Evolutionary conservation across 1,284 basidiomycete species (phyloP).

Genomic region (Cutaneotrichosporon sp.): DNA sequence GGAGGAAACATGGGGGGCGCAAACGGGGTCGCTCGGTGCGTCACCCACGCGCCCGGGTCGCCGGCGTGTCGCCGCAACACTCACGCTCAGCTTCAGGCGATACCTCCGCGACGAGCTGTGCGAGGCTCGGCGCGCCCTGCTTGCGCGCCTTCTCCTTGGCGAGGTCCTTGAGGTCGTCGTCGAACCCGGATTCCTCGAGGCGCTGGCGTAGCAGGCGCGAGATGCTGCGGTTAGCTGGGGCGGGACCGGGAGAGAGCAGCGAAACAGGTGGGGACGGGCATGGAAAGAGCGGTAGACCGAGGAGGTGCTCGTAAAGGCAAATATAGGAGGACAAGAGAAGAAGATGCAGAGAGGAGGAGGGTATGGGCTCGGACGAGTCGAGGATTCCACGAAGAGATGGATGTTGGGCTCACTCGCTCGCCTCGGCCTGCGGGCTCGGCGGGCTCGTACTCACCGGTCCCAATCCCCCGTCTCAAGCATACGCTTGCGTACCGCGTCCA

Average conservation of each 20-base stretch:
- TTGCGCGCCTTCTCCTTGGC: conserved; percentile 40
- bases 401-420: too few species aligned
- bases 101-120: conserved; percentile 31
- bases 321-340: neutral
- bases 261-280: neutral
- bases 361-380: too few species aligned
- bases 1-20: too few species aligned
- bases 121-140: conserved; percentile 33
- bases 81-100: conserved; percentile 30
- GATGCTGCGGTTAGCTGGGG: conserved; percentile 29
- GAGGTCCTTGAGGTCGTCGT: conserved; percentile 43
- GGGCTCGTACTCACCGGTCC: conserved; percentile 32
- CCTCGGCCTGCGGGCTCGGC: too few species aligned
- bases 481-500: conserved; percentile 34
- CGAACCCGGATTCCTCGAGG: conserved; percentile 38
- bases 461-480: conserved; percentile 44
- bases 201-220: conserved; percentile 25
- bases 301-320: neutral
- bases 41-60: too few species aligned
- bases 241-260: neutral
- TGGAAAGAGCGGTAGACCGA: neutral
- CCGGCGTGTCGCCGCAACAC: conserved; percentile 8
- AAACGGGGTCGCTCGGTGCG: neutral
- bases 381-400: too few species aligned
- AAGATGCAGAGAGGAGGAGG: neutral